A percentile compares a stretch with the other conserved stretches of the same genome.
Evolutionary conservation across 345 rosid species (phyloP).

Genomic region (Combretum micranthum): DNA sequence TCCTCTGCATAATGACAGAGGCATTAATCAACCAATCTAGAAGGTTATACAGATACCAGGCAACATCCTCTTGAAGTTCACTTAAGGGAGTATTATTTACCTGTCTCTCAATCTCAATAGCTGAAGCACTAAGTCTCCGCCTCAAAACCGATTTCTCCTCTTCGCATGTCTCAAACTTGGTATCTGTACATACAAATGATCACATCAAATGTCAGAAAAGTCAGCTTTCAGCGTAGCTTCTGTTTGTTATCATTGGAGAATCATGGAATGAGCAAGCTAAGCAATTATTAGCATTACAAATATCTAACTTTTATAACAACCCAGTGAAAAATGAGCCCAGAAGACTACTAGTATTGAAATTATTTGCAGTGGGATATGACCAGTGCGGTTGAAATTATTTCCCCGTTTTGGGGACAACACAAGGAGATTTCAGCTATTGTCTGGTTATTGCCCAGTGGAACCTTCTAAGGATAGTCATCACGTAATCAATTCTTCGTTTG

Average conservation of each 20-base stretch:
- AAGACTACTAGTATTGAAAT: too few relatives aligned
- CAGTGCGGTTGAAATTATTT: too few relatives aligned
- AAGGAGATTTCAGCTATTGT: too few relatives aligned
- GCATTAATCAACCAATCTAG: not conserved
- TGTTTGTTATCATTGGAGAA: not conserved
- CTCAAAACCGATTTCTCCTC: conserved; percentile 52
- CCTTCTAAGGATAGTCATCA: too few relatives aligned
- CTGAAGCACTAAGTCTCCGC: conserved; percentile 74
- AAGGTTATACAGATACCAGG: not conserved
- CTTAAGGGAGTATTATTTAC: conserved; percentile 26
- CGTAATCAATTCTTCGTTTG: too few relatives aligned
- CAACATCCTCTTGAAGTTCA: not conserved
- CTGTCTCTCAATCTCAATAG: conserved; percentile 89
- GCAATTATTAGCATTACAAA: too few relatives aligned
- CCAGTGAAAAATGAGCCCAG: too few relatives aligned
- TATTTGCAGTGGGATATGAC: too few relatives aligned
- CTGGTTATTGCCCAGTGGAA: too few relatives aligned
- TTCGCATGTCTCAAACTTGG: conserved; percentile 64
- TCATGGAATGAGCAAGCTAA: too few relatives aligned
- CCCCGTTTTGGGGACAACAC: too few relatives aligned
- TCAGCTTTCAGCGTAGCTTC: not conserved
- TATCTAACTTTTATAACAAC: too few relatives aligned
- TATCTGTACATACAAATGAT: conserved; percentile 36
- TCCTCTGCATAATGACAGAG: conserved; percentile 55
- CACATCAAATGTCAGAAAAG: conserved; percentile 7